These are phyloP conservation scores for Geranium brycei DNA, from an alignment of 345 rosid genomes.

Conservation along the genomic window DNA sequence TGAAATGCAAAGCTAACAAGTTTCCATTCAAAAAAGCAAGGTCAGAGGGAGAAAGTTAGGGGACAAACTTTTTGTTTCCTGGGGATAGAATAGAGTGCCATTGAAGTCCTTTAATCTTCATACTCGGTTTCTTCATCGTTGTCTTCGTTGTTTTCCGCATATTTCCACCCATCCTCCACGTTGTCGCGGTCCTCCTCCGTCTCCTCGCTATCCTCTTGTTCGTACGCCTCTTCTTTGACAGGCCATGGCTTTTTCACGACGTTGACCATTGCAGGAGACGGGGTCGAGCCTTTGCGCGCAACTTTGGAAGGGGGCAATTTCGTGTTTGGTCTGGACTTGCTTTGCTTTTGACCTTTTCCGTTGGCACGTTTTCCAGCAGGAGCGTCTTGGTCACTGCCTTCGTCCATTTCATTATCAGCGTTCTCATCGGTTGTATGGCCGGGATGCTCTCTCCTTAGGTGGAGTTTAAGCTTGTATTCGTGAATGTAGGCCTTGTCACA, in stretches of 20 bases:
- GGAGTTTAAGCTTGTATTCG: constrained; percentile 95
- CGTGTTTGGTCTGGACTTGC: constrained; percentile 47
- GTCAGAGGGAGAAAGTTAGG: too few species aligned
- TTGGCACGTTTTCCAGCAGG: constrained; percentile 43
- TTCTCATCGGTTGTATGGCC: constrained; percentile 65
- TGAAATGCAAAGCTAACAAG: too few species aligned
- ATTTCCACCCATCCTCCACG: constrained; percentile 75
- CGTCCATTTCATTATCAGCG: constrained; percentile 62
- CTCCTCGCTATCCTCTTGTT: constrained; percentile 84
- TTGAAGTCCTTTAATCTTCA: constrained; percentile 44
- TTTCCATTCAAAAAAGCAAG: too few species aligned
- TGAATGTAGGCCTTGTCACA: constrained; percentile 94
- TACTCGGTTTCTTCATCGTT: constrained; percentile 91
- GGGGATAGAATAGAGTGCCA: not conserved
- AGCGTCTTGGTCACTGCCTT: constrained; percentile 73
- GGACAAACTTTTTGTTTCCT: too few species aligned
- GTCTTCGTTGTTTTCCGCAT: constrained; percentile 52
- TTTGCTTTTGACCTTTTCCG: constrained; percentile 51
- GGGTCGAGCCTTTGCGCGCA: constrained; percentile 46
- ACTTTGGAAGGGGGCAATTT: constrained; percentile 57
- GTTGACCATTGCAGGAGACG: constrained; percentile 35
- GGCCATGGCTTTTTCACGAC: constrained; percentile 52
- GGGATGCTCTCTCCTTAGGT: constrained; percentile 85
- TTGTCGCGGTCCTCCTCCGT: constrained; percentile 81
- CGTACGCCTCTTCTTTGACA: constrained; percentile 38